Conservation (phyloP, 768 basidiomycete genomes). For the Sarcomyxa edulis region DNA sequence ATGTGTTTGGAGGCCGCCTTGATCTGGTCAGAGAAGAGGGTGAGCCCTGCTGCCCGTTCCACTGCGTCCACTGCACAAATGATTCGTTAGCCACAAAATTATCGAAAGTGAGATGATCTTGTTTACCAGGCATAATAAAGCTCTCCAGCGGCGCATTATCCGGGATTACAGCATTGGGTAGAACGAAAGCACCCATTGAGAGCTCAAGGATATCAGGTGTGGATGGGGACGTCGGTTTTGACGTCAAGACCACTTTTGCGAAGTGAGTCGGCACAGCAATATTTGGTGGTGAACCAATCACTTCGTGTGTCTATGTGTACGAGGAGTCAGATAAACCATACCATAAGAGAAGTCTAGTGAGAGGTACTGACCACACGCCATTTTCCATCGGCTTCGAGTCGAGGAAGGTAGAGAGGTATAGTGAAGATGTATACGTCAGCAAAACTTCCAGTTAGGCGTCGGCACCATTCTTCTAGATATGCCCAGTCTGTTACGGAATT, state of each 20-base stretch:
- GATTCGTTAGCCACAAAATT: conserved; percentile 1
- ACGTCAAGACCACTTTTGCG: conserved; percentile 87
- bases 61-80: conserved; percentile 74
- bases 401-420: conserved; percentile 92
- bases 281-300: conserved; percentile 89
- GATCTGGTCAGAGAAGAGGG: conserved; percentile 77
- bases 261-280: conserved; percentile 96
- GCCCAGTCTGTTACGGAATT: conserved; percentile 73
- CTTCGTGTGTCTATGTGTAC: conserved; percentile 74
- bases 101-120: background rate
- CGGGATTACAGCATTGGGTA: conserved; percentile 90
- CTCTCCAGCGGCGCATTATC: conserved; percentile 75
- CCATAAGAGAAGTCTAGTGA: background rate
- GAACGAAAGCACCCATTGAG: conserved; percentile 88
- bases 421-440: conserved; percentile 98
- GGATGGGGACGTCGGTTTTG: conserved; percentile 68
- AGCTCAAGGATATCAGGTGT: conserved; percentile 70
- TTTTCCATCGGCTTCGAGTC: conserved; percentile 82
- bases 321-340: background rate
- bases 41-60: conserved; percentile 84
- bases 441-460: conserved; percentile 81
- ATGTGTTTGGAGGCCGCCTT: conserved; percentile 78
- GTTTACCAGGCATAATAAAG: conserved; percentile 79
- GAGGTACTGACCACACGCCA: conserved; percentile 79
- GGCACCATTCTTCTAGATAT: conserved; percentile 93